Evolutionary conservation across 78 protist species (phyloP), one percentile per base, ranked within the genome.

Genomic region (Pigoraptor vietnamica): DNA sequence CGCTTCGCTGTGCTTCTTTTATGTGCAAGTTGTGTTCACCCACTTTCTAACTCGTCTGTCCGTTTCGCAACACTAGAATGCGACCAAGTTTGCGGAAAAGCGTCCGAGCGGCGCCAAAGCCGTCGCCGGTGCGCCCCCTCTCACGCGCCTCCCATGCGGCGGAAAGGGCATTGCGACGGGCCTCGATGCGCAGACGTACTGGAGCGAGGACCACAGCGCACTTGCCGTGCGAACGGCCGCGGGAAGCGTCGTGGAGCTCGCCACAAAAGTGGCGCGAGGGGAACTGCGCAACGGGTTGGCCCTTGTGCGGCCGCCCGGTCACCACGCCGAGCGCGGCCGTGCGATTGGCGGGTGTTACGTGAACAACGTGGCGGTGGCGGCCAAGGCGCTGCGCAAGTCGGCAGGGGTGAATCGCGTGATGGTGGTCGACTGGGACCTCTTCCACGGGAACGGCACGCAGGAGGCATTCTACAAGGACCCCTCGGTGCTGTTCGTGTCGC

Each of bases 361-460:
- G 84, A 86, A 90, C 84, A 92, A 92, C 56, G 92, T 84, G 19
- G 96, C 94, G 33, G 40, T 91, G 19, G 93, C 95, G 0, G 95
- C 95, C 14, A 33, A 37, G 25, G 19, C 0, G 32, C 91, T 90
- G 48, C 40, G 10, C 2, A 33, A 23, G 40, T 39, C 9, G 14
- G 39, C 91, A 36, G n/a, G 33, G 39, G 87, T 91, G 40, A 0
- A 32, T 87, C 32, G 40, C 1, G 94, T 94, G 48, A 55, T 89
- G 34, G 90, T 94, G 79, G 35, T 94, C 9, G 96, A 94, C 81
- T 94, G 94, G 94, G 96, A 92, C 86, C 40, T 91, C 25, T 56
- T 33, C 89, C 86, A 83, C 40, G 93, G 94, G 37, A 94, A 94
- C 92, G 96, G 96, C 35, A 92, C 92, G 21, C 93, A 94, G 87